A percentile compares a stretch with the other conserved stretches of the same genome.
phyloP scores from a whole-genome alignment of 176 grass and related monocot genomes.

The Dendrocalamus sinicus region DNA sequence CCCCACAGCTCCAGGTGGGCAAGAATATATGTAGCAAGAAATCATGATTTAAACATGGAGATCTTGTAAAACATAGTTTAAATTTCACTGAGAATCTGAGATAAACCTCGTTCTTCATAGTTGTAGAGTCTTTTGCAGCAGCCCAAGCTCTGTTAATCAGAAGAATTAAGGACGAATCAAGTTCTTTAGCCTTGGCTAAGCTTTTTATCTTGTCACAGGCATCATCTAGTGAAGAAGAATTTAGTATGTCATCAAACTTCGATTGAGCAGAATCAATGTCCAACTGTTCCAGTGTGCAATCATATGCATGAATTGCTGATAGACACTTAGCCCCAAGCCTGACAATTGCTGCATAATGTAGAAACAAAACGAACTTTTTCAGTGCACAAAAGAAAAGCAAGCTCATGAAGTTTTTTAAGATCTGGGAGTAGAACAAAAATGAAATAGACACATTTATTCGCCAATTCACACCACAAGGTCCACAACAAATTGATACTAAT shows the following conservation, averaged over 20 bases:
- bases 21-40: constrained; percentile 21
- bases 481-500: neutral
- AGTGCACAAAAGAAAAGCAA: constrained; percentile 10
- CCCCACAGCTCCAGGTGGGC: neutral
- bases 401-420: neutral
- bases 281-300: constrained; percentile 73
- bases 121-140: constrained; percentile 80
- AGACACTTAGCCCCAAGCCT: constrained; percentile 92
- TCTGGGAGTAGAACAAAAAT: neutral
- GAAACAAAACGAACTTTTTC: neutral
- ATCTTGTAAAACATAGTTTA: neutral
- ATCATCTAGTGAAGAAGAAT: constrained; percentile 86
- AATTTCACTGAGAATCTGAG: neutral
- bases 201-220: constrained; percentile 72
- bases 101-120: constrained; percentile 72
- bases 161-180: constrained; percentile 93
- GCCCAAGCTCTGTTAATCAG: constrained; percentile 90
- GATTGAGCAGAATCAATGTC: constrained; percentile 68
- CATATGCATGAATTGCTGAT: constrained; percentile 83
- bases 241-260: constrained; percentile 89
- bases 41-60: constrained; percentile 1
- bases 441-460: neutral
- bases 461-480: neutral
- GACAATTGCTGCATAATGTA: constrained; percentile 64
- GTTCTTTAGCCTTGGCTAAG: constrained; percentile 81